Evolutionary conservation across 805 yeast species (phyloP).

Genomic region (Nakazawaea ambrosiae): DNA sequence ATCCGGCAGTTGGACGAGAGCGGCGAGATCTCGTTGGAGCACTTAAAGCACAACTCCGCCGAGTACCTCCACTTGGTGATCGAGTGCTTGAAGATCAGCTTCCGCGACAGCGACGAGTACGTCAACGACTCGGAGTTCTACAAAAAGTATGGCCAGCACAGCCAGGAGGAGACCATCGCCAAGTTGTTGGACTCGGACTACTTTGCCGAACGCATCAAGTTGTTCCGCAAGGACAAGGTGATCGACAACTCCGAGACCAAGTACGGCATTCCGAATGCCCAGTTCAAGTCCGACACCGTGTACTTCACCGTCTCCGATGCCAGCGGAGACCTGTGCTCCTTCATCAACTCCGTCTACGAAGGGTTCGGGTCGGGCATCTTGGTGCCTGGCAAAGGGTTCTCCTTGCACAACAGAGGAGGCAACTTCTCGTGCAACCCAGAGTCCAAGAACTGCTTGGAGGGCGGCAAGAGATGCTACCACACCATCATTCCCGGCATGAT

Average conservation of each 20-base stretch:
- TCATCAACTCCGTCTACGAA: slow-evolving; percentile 67
- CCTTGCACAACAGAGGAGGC: slow-evolving; percentile 70
- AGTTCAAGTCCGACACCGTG: slow-evolving; percentile 62
- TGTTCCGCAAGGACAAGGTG: slow-evolving; percentile 33
- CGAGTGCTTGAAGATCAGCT: slow-evolving; percentile 66
- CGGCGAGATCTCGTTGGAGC: slow-evolving; percentile 34
- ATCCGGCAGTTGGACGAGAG: slow-evolving; percentile 45
- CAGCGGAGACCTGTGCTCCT: slow-evolving; percentile 75
- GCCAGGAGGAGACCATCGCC: slow-evolving; percentile 27
- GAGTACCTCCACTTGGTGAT: slow-evolving; percentile 65
- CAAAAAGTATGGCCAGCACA: slow-evolving; percentile 19
- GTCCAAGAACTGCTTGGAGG: slow-evolving; percentile 54
- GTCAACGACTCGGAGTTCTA: slow-evolving; percentile 50
- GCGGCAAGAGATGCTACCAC: slow-evolving; percentile 71
- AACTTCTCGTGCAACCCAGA: slow-evolving; percentile 59
- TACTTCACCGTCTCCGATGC: slow-evolving; percentile 59
- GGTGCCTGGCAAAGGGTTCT: slow-evolving; percentile 59
- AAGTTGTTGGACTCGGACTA: slow-evolving; percentile 41
- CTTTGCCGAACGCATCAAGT: slow-evolving; percentile 40
- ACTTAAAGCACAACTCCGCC: slow-evolving; percentile 54
- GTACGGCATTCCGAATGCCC: slow-evolving; percentile 51
- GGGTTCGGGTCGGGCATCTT: slow-evolving; percentile 66
- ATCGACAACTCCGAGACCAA: slow-evolving; percentile 34
- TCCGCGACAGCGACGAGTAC: slow-evolving; percentile 68
- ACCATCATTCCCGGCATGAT: slow-evolving; percentile 82